Conservation (phyloP, 768 basidiomycete species). For the Boletus rubroflammeus region DNA sequence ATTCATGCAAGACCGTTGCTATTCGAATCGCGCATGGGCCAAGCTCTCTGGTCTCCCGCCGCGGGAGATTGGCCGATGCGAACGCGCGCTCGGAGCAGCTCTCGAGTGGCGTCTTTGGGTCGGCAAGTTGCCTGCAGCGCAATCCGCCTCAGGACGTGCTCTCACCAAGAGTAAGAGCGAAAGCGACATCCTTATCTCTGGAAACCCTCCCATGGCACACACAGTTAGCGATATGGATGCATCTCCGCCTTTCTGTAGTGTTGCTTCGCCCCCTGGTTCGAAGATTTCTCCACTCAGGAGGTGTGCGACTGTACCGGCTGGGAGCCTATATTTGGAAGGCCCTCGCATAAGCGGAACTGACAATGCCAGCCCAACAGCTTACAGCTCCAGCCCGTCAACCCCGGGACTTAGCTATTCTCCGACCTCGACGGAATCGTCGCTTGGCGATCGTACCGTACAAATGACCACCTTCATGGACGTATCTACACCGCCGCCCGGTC, state of each 20-base stretch:
- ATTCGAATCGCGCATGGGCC: constrained; percentile 92
- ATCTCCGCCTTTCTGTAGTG: background rate
- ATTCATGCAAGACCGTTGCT: constrained; percentile 90
- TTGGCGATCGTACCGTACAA: constrained; percentile 54
- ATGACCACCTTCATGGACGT: constrained; percentile 52
- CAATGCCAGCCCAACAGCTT: constrained; percentile 25
- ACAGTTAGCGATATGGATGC: background rate
- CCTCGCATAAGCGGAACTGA: background rate
- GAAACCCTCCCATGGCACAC: background rate
- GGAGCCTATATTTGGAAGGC: constrained; percentile 25
- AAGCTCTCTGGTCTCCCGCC: constrained; percentile 87
- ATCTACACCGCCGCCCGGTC: constrained; percentile 32
- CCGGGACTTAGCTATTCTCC: constrained; percentile 59
- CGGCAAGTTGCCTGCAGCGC: constrained; percentile 54
- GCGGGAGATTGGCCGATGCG: constrained; percentile 83
- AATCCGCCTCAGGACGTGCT: constrained; percentile 35
- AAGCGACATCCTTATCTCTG: constrained; percentile 26
- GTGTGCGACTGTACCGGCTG: constrained; percentile 41
- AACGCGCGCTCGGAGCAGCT: constrained; percentile 81
- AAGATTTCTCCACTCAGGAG: constrained; percentile 34
- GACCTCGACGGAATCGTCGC: constrained; percentile 54
- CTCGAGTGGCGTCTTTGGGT: constrained; percentile 94
- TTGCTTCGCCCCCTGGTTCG: constrained; percentile 13
- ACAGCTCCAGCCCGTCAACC: constrained; percentile 44
- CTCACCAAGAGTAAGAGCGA: constrained; percentile 55